Percentiles rank a stretch among this genome's conserved stretches.
phyloP scores from a whole-genome alignment of 768 basidiomycete species.

The Russula griseocarnosa region DNA sequence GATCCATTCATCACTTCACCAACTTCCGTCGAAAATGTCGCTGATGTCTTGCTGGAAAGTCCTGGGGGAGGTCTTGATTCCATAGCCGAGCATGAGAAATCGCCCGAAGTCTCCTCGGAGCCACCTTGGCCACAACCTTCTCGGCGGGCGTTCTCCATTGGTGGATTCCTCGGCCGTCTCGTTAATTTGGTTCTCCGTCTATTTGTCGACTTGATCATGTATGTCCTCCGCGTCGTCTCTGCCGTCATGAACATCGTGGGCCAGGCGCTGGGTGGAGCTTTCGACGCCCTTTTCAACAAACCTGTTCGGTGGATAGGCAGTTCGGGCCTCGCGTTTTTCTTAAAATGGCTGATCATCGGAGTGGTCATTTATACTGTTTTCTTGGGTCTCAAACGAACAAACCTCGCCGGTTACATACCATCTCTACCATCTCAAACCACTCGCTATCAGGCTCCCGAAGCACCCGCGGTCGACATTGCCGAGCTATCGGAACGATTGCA shows the following conservation, averaged over 20 bases:
- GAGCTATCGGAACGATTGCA: constrained; percentile 62
- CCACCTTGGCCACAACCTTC: not conserved
- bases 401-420: constrained; percentile 22
- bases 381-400: constrained; percentile 40
- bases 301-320: constrained; percentile 43
- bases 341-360: constrained; percentile 44
- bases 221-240: constrained; percentile 28
- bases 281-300: constrained; percentile 47
- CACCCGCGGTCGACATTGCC: constrained; percentile 59
- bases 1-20: constrained; percentile 44
- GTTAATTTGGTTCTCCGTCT: constrained; percentile 39
- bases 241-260: constrained; percentile 28
- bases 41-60: constrained; percentile 35
- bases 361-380: constrained; percentile 44
- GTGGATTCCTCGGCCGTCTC: constrained; percentile 42
- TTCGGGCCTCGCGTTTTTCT: constrained; percentile 37
- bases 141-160: constrained; percentile 41
- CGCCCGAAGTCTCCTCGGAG: constrained; percentile 12
- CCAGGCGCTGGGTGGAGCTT: constrained; percentile 45
- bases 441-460: constrained; percentile 50
- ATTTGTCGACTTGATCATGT: constrained; percentile 24
- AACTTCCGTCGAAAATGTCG: constrained; percentile 32
- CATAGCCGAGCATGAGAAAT: constrained; percentile 65
- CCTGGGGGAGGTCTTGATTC: constrained; percentile 54
- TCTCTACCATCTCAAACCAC: constrained; percentile 34